Conservation (phyloP, 2,329 filamentous ascomycete genomes). For the Coniosporium tulheliwenetii region DNA sequence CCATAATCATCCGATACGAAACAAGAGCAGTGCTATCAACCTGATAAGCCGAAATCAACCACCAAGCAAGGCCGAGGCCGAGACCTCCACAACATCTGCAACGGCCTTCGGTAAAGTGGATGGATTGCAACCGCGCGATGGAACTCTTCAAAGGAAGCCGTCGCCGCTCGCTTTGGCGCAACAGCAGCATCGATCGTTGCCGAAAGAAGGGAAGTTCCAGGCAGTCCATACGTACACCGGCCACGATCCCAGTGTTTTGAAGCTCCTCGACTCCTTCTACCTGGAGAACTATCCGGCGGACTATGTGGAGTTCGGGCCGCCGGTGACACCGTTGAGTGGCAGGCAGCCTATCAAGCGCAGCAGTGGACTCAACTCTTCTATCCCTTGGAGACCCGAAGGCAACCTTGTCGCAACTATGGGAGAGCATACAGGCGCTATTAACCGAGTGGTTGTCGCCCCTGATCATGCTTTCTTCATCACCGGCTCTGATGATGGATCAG, state of each 20-base stretch:
- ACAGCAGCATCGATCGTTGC: slow-evolving; percentile 14
- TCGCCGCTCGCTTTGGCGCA: slow-evolving; percentile 9
- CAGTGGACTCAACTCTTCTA: slow-evolving; percentile 30
- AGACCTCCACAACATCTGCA: slow-evolving; percentile 46
- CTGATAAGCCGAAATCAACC: slow-evolving; percentile 42
- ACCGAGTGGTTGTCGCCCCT: slow-evolving; percentile 64
- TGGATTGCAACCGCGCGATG: slow-evolving; percentile 18
- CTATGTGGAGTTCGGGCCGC: slow-evolving; percentile 57
- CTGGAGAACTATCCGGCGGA: slow-evolving; percentile 46
- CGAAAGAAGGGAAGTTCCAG: slow-evolving; percentile 32
- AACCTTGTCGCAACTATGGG: slow-evolving; percentile 75
- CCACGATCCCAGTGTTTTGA: slow-evolving; percentile 48
- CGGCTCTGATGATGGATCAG: slow-evolving; percentile 75
- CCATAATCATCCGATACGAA: slow-evolving; percentile 21
- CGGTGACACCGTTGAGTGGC: slow-evolving; percentile 52
- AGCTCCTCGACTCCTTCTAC: slow-evolving; percentile 71
- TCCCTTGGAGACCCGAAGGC: slow-evolving; percentile 70
- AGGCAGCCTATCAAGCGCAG: slow-evolving; percentile 36
- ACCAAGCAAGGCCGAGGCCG: slow-evolving; percentile 42
- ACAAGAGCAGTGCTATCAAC: slow-evolving; percentile 42
- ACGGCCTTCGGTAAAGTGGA: slow-evolving; percentile 53
- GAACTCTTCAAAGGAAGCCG: neutral
- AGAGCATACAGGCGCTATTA: slow-evolving; percentile 73
- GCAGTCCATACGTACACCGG: slow-evolving; percentile 74
- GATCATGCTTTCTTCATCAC: slow-evolving; percentile 94